These are phyloP conservation scores for Scheffersomyces quercinus DNA, from an alignment of 1,139 yeast genomes.

Conservation along the genomic window DNA sequence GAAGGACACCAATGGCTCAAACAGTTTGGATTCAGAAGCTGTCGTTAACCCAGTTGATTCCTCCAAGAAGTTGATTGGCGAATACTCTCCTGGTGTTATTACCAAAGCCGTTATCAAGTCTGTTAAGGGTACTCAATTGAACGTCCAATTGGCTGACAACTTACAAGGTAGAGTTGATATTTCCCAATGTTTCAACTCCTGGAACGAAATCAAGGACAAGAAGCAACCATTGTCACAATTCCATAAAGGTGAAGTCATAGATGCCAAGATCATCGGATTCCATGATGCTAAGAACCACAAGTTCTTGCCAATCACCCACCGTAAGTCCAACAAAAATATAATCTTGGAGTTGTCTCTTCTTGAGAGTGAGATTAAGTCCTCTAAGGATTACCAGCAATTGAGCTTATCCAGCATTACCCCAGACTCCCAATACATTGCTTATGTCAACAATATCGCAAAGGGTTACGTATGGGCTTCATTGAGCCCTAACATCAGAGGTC, in stretches of 20 bases:
- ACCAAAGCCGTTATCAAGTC: slow-evolving; percentile 64
- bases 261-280: slow-evolving; percentile 72
- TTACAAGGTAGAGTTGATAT: slow-evolving; percentile 80
- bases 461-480: slow-evolving; percentile 69
- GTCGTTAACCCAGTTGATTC: slow-evolving; percentile 62
- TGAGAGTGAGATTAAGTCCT: slow-evolving; percentile 25
- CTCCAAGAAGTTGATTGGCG: slow-evolving; percentile 47
- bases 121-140: slow-evolving; percentile 73
- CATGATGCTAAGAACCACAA: slow-evolving; percentile 74
- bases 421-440: slow-evolving; percentile 50
- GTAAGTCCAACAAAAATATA: slow-evolving; percentile 50
- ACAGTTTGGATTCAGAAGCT: slow-evolving; percentile 22
- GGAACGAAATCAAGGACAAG: slow-evolving; percentile 57
- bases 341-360: slow-evolving; percentile 68
- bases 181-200: slow-evolving; percentile 62
- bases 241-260: slow-evolving; percentile 56
- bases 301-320: slow-evolving; percentile 69
- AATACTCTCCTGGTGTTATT: slow-evolving; percentile 57
- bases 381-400: slow-evolving; percentile 25
- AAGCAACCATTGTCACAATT: slow-evolving; percentile 63
- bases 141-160: slow-evolving; percentile 75
- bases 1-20: slow-evolving; percentile 29
- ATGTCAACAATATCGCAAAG: slow-evolving; percentile 53
- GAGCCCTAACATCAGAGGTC: slow-evolving; percentile 68
- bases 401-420: slow-evolving; percentile 39